These are phyloP conservation scores for Wickerhamomyces sp. DNA, from an alignment of 1,139 yeast genomes.

Conservation along the genomic window DNA sequence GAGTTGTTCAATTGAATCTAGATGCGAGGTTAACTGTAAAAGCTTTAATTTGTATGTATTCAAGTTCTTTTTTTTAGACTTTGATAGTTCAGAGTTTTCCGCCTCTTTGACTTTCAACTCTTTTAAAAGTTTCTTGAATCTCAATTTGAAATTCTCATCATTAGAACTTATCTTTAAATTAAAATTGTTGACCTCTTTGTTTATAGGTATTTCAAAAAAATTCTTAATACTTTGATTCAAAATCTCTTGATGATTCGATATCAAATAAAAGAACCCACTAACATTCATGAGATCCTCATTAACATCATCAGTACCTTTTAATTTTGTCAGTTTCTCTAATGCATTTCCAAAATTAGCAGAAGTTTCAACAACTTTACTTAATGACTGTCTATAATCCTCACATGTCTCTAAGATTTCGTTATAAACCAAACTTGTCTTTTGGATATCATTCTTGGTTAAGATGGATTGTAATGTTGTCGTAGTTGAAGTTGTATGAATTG, in stretches of 20 bases:
- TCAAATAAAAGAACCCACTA: slow-evolving; percentile 72
- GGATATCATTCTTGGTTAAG: slow-evolving; percentile 53
- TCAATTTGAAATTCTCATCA: slow-evolving; percentile 49
- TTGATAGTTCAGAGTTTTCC: slow-evolving; percentile 51
- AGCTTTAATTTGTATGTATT: slow-evolving; percentile 61
- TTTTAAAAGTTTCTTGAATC: slow-evolving; percentile 46
- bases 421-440: slow-evolving; percentile 43
- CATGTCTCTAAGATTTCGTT: slow-evolving; percentile 48
- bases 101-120: slow-evolving; percentile 51
- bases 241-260: slow-evolving; percentile 74
- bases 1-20: slow-evolving; percentile 72
- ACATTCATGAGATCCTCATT: slow-evolving; percentile 67
- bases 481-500: not conserved
- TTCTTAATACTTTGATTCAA: slow-evolving; percentile 51
- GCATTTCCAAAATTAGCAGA: slow-evolving; percentile 74
- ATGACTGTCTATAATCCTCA: slow-evolving; percentile 42
- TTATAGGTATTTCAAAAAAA: slow-evolving; percentile 54
- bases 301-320: slow-evolving; percentile 59
- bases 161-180: slow-evolving; percentile 35
- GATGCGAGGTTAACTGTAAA: slow-evolving; percentile 60
- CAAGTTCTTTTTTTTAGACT: slow-evolving; percentile 54
- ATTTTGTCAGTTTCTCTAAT: slow-evolving; percentile 62
- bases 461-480: not conserved
- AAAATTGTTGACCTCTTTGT: slow-evolving; percentile 38
- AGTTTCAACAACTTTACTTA: slow-evolving; percentile 49